Conservation (phyloP, 2,329 filamentous ascomycete genomes). For the Teratosphaeria pseudoeucalypti region DNA sequence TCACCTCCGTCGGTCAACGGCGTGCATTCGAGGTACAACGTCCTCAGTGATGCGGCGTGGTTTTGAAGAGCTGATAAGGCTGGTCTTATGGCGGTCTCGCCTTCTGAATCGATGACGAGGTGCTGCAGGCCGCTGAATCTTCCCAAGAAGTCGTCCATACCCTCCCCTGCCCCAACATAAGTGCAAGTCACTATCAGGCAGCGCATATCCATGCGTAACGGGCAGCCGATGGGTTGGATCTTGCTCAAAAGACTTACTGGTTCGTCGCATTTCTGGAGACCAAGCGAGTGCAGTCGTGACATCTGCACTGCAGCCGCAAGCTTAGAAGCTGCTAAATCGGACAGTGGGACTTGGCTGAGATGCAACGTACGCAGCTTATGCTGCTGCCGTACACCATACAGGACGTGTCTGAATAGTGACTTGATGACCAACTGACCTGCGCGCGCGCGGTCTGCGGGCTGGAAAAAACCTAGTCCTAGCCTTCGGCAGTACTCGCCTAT, state of each 20-base stretch:
- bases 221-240: background rate
- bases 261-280: background rate
- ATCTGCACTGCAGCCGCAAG: background rate
- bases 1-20: background rate
- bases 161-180: background rate
- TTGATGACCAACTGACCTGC: background rate
- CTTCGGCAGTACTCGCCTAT: background rate
- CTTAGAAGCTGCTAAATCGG: background rate
- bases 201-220: background rate
- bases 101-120: background rate
- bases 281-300: background rate
- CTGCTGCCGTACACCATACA: background rate
- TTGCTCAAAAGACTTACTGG: background rate
- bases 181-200: background rate
- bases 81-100: background rate
- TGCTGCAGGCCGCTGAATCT: background rate
- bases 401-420: background rate
- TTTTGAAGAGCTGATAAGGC: background rate
- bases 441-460: background rate
- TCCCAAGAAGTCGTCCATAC: background rate
- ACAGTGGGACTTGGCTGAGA: background rate
- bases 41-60: background rate
- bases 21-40: background rate
- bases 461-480: background rate
- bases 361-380: background rate